Conservation (phyloP, 2,329 filamentous ascomycete genomes). For the Chrysoporthe puriensis region DNA sequence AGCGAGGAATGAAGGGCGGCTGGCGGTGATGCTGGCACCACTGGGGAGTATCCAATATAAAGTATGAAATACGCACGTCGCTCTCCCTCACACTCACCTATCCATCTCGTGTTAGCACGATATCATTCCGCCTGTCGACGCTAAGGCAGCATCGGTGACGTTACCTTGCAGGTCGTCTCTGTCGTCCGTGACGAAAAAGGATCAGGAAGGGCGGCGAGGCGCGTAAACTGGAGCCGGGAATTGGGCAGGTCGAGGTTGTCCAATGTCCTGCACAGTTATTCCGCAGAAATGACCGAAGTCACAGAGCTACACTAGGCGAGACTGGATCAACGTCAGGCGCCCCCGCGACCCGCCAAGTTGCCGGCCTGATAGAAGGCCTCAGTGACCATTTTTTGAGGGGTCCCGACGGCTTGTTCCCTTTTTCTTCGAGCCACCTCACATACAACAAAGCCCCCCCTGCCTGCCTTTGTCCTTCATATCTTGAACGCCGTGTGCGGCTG, state of each 20-base stretch:
- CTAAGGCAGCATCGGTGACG: neutral
- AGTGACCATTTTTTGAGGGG: neutral
- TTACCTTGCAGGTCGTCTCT: neutral
- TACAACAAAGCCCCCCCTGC: neutral
- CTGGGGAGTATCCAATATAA: constrained; percentile 4
- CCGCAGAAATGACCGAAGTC: constrained; percentile 2
- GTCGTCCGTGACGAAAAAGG: neutral
- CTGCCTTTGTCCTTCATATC: neutral
- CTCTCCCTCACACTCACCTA: neutral
- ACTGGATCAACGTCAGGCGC: constrained; percentile 2
- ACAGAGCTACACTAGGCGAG: constrained; percentile 15
- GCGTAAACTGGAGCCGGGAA: neutral
- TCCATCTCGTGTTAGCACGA: neutral
- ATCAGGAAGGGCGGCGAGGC: neutral
- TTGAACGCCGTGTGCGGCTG: constrained; percentile 2
- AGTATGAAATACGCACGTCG: constrained; percentile 4
- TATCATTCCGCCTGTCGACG: neutral
- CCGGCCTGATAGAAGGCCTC: constrained; percentile 9
- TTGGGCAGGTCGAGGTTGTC: neutral
- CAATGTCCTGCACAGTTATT: neutral
- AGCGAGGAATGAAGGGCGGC: constrained; percentile 5
- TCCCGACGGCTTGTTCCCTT: neutral
- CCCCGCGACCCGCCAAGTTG: constrained; percentile 2
- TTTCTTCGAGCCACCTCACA: neutral
- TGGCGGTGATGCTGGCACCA: constrained; percentile 18